Percentiles rank a stretch among this genome's conserved stretches.
These are phyloP conservation scores for Neonectria magnoliae DNA, from an alignment of 2,329 filamentous ascomycete species.

Conservation along the genomic window DNA sequence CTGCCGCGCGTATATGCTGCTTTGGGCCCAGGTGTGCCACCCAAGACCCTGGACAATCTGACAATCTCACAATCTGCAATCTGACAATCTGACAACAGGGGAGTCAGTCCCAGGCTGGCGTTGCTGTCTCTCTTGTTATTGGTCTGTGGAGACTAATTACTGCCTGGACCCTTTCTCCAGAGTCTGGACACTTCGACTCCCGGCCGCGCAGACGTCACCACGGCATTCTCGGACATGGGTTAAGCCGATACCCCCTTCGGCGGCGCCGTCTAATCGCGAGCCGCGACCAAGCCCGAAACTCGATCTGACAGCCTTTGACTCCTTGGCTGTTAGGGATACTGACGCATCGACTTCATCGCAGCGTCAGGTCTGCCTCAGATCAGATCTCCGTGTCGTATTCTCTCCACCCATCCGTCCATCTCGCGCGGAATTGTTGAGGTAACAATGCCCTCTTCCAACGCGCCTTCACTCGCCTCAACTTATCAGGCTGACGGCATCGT, in stretches of 20 bases:
- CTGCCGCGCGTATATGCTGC: not conserved
- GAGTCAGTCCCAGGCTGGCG: too few species aligned
- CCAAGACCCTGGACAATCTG: not conserved
- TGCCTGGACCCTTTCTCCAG: not conserved
- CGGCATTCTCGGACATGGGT: not conserved
- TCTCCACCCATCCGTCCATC: not conserved
- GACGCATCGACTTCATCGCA: not conserved
- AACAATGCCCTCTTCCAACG: not conserved
- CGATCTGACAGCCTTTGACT: not conserved
- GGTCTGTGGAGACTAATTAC: too few species aligned
- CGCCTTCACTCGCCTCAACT: not conserved
- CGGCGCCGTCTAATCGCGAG: not conserved
- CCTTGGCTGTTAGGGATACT: not conserved
- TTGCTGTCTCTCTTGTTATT: too few species aligned
- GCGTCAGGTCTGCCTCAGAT: not conserved
- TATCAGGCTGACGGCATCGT: constrained; percentile 3
- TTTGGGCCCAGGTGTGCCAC: too few species aligned
- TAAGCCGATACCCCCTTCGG: not conserved
- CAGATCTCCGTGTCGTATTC: not conserved
- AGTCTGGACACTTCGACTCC: not conserved
- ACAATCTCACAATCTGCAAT: too few species aligned
- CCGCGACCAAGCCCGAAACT: not conserved
- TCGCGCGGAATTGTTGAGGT: not conserved
- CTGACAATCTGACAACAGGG: too few species aligned
- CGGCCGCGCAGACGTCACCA: not conserved